Conservation (phyloP, 257 asterid species). For the Penstemon newberryi region DNA sequence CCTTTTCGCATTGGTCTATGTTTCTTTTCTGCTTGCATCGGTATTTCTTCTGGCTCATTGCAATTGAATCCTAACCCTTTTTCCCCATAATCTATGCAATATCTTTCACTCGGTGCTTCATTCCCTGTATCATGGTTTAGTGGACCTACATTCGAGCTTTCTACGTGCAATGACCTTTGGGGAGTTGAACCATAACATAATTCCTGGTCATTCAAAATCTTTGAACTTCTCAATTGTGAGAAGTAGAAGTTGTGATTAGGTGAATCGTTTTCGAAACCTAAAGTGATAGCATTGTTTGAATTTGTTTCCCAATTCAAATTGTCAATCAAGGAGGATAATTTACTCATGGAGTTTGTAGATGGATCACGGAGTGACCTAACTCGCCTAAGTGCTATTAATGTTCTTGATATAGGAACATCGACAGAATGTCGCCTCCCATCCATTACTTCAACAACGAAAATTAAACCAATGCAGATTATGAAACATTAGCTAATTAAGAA, state of each 20-base stretch:
- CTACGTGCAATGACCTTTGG: conserved; percentile 3
- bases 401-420: conserved; percentile 74
- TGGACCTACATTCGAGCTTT: conserved; percentile 19
- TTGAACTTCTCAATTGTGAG: conserved; percentile 21
- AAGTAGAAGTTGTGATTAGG: neutral
- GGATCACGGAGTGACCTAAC: conserved; percentile 95
- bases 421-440: conserved; percentile 87
- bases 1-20: conserved; percentile 26
- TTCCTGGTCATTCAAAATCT: neutral
- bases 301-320: conserved; percentile 69
- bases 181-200: neutral
- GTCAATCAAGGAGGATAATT: conserved; percentile 55
- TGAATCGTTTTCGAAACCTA: conserved; percentile 46
- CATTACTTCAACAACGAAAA: conserved; percentile 40
- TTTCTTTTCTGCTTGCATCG: conserved; percentile 31
- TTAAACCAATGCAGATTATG: conserved; percentile 1
- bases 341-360: conserved; percentile 70
- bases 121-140: conserved; percentile 28
- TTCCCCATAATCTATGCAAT: conserved; percentile 35
- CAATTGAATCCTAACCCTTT: conserved; percentile 41
- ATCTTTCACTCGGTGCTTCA: conserved; percentile 38
- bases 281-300: conserved; percentile 47
- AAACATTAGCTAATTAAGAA: conserved; percentile 9
- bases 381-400: conserved; percentile 75
- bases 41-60: conserved; percentile 49